Base-by-base conservation (phyloP, 2,329 filamentous ascomycete genomes). In the Aureobasidium sp. region DNA sequence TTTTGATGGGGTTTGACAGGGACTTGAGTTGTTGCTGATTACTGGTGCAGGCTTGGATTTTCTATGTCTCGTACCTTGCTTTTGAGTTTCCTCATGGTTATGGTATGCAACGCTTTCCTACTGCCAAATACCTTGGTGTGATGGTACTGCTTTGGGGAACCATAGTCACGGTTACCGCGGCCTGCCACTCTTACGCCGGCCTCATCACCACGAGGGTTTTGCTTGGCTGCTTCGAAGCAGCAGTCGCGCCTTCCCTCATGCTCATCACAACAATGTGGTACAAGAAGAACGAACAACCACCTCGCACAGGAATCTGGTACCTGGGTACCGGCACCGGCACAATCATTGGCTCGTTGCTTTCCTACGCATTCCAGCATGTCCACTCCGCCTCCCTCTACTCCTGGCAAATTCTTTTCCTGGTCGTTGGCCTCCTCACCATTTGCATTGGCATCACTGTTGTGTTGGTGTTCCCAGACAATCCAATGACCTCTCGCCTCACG, bases 221-320 rank as follows among this genome's bases (percentile, higher is more conserved):
- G 0, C 71, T 83, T 0, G 81, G 81, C 15, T 75, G 75, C 45
- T 81, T 82, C 61, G 82, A 84, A 66, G 74, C 78, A 13, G 78
- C 77, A 8, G 77, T 84, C 10, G 78, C 79, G 0, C 81, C 81
- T 0, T 77, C 77, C 21, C 75, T 84, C 57, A 79, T 82, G 42
- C 73, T 83, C 15, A 77, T 83, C 59, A 82, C 80, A 0, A 74
- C 75, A 4, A 80, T 80, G 53, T 70, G 68, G 67, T 71, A 71
- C 63, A 69, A 68, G 46, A 58, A 62, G 19, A 33, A 62, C n/a
- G 60, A 88, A 66, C 85, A 88, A 69, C 83, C 84, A 0, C 69
- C 85, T 27, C 77, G 85, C 0, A 79, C 86, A 3, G 83, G 83
- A 0, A 79, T 79, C n/a, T 88, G 85, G 85, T 88, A 88, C 64